Percentiles rank a stretch among this genome's conserved stretches.
phyloP scores from a whole-genome alignment of 2,329 filamentous ascomycete genomes.

The Phialemoniopsis sp. region DNA sequence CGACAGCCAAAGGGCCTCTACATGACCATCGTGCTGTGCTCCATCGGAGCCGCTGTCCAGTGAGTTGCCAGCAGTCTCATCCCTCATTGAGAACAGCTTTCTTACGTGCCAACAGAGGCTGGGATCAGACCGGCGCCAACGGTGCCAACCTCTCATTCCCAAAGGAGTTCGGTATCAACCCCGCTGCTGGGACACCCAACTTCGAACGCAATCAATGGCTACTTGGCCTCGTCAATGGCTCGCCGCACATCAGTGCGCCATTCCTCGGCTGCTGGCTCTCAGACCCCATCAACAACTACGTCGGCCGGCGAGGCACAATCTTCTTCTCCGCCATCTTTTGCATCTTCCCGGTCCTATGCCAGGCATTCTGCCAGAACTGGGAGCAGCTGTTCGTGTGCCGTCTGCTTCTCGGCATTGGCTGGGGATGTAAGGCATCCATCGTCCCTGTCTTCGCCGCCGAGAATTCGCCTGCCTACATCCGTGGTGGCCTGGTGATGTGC shows the following conservation, averaged over 20 bases:
- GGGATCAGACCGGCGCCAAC: constrained; percentile 34
- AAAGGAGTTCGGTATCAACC: constrained; percentile 33
- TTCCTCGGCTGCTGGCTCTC: constrained; percentile 50
- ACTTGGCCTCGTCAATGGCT: constrained; percentile 1
- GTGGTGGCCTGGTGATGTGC: constrained; percentile 1
- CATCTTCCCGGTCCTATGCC: constrained; percentile 57
- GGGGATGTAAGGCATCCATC: constrained; percentile 58
- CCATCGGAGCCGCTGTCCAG: constrained; percentile 66
- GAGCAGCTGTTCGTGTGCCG: constrained; percentile 62
- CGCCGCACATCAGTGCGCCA: constrained; percentile 1
- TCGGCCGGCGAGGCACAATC: constrained; percentile 33
- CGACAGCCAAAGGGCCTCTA: constrained; percentile 58
- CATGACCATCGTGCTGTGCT: constrained; percentile 64
- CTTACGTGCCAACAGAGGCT: no score
- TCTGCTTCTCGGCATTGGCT: constrained; percentile 63
- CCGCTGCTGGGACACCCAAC: no score
- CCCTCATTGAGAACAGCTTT: no score
- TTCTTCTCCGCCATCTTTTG: constrained; percentile 38
- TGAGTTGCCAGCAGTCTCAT: no score
- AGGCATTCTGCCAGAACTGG: constrained; percentile 62
- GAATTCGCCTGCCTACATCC: neutral
- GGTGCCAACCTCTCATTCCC: constrained; percentile 44
- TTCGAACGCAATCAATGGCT: constrained; percentile 6
- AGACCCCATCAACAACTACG: constrained; percentile 35
- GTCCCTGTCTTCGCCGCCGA: constrained; percentile 2